A percentile compares a stretch with the other conserved stretches of the same genome.
Evolutionary conservation across 1,284 basidiomycete species (phyloP).

Genomic region (Malassezia sympodialis): DNA sequence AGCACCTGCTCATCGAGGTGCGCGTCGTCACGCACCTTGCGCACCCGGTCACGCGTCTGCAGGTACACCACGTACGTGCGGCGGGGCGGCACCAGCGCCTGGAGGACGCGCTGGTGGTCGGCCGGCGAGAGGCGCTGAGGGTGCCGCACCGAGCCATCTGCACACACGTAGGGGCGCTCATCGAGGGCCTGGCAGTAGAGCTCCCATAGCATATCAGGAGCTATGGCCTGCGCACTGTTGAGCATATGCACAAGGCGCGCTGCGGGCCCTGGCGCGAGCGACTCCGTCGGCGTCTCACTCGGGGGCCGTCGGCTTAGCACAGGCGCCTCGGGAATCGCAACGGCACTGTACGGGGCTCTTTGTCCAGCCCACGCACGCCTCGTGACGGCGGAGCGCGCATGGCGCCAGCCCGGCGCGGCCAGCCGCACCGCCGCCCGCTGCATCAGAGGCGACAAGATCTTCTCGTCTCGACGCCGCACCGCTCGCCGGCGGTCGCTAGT

Average conservation of each 20-base stretch:
- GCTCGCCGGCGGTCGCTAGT: neutral
- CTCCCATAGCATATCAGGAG: conserved; percentile 10
- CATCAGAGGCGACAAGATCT: neutral
- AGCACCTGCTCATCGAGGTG: neutral
- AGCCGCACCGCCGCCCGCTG: conserved; percentile 3
- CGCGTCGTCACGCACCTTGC: neutral
- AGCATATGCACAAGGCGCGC: conserved; percentile 6
- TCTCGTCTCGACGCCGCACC: neutral
- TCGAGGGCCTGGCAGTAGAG: conserved; percentile 9
- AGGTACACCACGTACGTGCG: neutral
- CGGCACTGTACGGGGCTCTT: neutral
- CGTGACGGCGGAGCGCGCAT: neutral
- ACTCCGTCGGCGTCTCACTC: neutral
- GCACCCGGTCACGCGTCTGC: neutral
- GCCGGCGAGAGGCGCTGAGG: neutral
- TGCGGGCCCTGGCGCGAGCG: neutral
- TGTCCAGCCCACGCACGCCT: neutral
- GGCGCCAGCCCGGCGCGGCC: neutral
- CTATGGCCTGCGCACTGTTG: neutral
- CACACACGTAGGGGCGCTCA: neutral
- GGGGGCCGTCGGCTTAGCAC: neutral
- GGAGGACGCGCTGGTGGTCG: conserved; percentile 12
- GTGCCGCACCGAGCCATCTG: conserved; percentile 8
- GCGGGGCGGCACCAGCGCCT: conserved; percentile 3
- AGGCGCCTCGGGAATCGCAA: conserved; percentile 1